Evolutionary conservation across 1,284 basidiomycete species (phyloP).

Genomic region (Trametes polyzona): DNA sequence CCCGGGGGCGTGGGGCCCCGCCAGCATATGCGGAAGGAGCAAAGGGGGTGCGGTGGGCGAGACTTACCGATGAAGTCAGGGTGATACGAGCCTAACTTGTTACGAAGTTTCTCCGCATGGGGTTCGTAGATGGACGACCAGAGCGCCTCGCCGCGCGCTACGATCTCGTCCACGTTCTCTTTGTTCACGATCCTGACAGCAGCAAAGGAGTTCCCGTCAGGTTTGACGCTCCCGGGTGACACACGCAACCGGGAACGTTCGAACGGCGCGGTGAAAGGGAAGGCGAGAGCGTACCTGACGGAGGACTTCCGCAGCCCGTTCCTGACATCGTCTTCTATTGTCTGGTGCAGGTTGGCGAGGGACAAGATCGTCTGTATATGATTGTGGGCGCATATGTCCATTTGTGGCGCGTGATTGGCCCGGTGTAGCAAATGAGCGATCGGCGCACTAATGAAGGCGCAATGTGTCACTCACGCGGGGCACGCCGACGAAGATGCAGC

Average conservation of each 20-base stretch:
- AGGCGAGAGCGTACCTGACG: slow-evolving; percentile 53
- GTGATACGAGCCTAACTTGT: slow-evolving; percentile 86
- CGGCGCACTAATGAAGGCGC: background rate
- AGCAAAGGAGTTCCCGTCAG: background rate
- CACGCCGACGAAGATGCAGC: slow-evolving; percentile 90
- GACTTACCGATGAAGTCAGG: slow-evolving; percentile 84
- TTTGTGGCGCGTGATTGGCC: slow-evolving; percentile 1
- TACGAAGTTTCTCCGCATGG: slow-evolving; percentile 86
- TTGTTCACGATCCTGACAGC: slow-evolving; percentile 59
- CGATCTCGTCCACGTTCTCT: slow-evolving; percentile 68
- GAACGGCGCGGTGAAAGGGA: background rate
- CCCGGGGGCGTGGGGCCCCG: background rate
- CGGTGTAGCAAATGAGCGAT: background rate
- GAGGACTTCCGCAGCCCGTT: slow-evolving; percentile 66
- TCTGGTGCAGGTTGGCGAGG: slow-evolving; percentile 74
- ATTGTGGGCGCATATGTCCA: slow-evolving; percentile 1
- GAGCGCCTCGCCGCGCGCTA: slow-evolving; percentile 68
- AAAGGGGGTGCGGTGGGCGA: slow-evolving; percentile 20
- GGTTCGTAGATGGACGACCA: slow-evolving; percentile 95
- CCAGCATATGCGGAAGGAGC: slow-evolving; percentile 31
- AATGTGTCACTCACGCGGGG: slow-evolving; percentile 65
- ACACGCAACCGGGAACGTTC: background rate
- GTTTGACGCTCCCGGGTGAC: too few species aligned
- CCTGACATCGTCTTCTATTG: slow-evolving; percentile 81
- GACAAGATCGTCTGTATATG: slow-evolving; percentile 76